phyloP scores from a whole-genome alignment of 148 eudicot genomes.

The Cornus kousa region DNA sequence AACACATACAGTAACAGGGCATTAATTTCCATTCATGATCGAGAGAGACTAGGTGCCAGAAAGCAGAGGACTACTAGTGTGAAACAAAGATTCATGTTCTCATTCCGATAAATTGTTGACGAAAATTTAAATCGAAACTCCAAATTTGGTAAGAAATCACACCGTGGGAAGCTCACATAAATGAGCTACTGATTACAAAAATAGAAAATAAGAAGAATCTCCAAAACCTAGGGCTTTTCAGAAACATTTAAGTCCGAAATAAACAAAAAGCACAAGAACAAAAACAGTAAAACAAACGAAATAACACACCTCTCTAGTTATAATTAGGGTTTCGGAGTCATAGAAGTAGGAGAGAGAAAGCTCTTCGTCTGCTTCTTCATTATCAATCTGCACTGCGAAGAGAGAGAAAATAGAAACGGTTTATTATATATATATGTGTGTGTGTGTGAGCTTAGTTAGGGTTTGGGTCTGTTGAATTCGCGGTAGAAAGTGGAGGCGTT shows the following conservation, averaged over 20 bases:
- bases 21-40: too few species aligned
- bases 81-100: too few species aligned
- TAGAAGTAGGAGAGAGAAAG: not conserved
- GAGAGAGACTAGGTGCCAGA: not conserved
- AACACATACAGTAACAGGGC: not conserved
- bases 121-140: not conserved
- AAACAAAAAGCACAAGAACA: not conserved
- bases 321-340: not conserved
- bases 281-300: too few species aligned
- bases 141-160: not conserved
- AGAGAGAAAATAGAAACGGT: not conserved
- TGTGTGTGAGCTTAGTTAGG: not conserved
- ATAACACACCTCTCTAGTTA: not conserved
- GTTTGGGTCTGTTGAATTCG: not conserved
- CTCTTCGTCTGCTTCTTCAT: too few species aligned
- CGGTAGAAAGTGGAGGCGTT: slow-evolving; percentile 4
- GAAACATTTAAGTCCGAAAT: not conserved
- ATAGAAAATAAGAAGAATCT: not conserved
- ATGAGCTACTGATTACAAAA: not conserved
- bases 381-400: not conserved
- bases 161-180: not conserved
- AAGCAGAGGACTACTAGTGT: not conserved
- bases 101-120: not conserved
- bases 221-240: too few species aligned
- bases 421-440: not conserved